phyloP scores from a whole-genome alignment of 2,329 filamentous ascomycete genomes.

The Raffaelea ambrosiae region DNA sequence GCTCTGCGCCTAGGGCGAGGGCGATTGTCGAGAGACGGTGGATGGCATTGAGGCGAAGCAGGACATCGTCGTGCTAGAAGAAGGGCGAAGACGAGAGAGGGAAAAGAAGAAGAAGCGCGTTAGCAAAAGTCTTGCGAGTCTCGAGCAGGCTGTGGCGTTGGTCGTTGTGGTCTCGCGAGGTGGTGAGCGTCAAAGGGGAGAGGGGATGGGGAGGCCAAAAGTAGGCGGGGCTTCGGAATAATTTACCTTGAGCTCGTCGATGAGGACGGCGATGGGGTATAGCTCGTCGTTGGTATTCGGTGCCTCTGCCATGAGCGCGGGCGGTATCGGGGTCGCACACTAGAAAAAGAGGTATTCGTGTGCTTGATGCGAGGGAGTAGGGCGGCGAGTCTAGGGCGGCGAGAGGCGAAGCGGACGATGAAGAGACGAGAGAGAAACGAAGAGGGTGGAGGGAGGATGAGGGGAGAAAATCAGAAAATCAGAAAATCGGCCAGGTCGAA shows the following conservation, averaged over 20 bases:
- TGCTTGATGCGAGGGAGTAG: slow-evolving; percentile 17
- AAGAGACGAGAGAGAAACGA: background rate
- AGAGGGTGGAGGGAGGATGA: background rate
- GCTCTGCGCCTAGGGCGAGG: slow-evolving; percentile 87
- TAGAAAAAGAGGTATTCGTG: slow-evolving; percentile 11
- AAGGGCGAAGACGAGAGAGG: slow-evolving; percentile 3
- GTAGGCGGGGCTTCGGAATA: background rate
- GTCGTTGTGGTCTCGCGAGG: no score
- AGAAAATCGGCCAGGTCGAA: background rate
- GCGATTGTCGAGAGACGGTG: slow-evolving; percentile 97
- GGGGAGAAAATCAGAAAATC: background rate
- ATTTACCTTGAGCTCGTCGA: slow-evolving; percentile 94
- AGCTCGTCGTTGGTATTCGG: slow-evolving; percentile 93
- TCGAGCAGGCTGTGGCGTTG: no score
- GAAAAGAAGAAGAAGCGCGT: slow-evolving; percentile 6
- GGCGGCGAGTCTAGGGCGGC: background rate
- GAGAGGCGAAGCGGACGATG: background rate
- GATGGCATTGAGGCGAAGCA: slow-evolving; percentile 96
- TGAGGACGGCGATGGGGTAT: slow-evolving; percentile 98
- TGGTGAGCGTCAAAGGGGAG: no score
- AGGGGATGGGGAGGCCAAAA: no score
- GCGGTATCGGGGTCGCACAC: background rate
- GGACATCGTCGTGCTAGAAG: slow-evolving; percentile 88
- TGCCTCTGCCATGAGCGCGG: slow-evolving; percentile 72
- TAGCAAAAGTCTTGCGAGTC: background rate